A percentile compares a stretch with the other conserved stretches of the same genome.
These are phyloP conservation scores for Pythium aquatile DNA, from an alignment of 352 stramenopile genomes.

Conservation along the genomic window DNA sequence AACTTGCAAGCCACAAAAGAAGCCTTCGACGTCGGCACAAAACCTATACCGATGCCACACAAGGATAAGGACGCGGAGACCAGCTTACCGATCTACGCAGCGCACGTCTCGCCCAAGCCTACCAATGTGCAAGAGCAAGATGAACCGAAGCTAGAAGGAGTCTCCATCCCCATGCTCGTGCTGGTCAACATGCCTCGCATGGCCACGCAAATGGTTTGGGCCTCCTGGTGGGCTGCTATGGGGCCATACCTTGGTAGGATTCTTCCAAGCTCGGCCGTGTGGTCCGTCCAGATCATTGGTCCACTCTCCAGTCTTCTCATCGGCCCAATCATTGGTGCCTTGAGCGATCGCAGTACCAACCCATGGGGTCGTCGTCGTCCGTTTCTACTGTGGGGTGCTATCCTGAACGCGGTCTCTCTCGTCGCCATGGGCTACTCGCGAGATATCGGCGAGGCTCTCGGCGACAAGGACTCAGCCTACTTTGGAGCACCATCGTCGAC, in stretches of 20 bases:
- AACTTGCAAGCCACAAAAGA: background rate
- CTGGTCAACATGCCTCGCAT: conserved; percentile 51
- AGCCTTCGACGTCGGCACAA: too few relatives aligned
- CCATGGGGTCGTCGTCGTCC: conserved; percentile 18
- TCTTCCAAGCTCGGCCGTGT: conserved; percentile 42
- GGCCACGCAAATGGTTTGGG: conserved; percentile 38
- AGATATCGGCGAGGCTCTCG: conserved; percentile 41
- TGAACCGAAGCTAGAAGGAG: background rate
- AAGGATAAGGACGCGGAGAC: background rate
- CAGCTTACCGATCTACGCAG: too few relatives aligned
- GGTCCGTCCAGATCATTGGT: conserved; percentile 50
- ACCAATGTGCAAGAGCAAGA: background rate
- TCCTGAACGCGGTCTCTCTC: background rate
- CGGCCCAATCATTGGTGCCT: conserved; percentile 41
- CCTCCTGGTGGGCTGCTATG: conserved; percentile 51
- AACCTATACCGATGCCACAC: background rate
- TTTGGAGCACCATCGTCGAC: conserved; percentile 40
- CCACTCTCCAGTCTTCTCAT: conserved; percentile 50
- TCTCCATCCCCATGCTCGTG: conserved; percentile 36
- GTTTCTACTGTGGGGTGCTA: background rate
- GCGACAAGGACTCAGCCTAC: conserved; percentile 25
- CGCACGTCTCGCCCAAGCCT: too few relatives aligned
- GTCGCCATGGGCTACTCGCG: conserved; percentile 28
- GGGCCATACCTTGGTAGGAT: conserved; percentile 56
- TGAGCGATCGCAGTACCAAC: conserved; percentile 38